Base-by-base conservation (phyloP, 2,329 filamentous ascomycete species). In the Blastomyces gilchristii region DNA sequence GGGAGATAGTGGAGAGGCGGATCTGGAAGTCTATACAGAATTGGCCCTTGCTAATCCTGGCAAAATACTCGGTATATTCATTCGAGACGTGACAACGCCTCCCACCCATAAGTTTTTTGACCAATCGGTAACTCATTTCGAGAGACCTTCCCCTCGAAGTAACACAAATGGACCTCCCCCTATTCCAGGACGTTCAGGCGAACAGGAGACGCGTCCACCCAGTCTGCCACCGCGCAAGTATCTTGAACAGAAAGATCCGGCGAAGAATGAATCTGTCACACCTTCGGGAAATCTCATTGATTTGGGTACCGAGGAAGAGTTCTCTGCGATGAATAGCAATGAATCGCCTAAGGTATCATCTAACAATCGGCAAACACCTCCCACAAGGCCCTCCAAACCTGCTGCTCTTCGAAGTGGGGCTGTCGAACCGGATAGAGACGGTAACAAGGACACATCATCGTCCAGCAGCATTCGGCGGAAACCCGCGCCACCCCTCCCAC, bases 1-100 rank as follows among this genome's bases (percentile, higher is more conserved):
- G 11, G 94, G 94, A 9, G 94, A 99, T 73, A 97, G 92, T 69
- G 94, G 95, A 47, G 94, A 99, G 76, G 94, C 93, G 8, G 95
- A 99, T 75, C 80, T 99, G 2, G 95, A 99, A 74, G 91, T 97
- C 0, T 99, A 99, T 71, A 97, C 92, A 0, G 94, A 99, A 66
- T 83, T 96, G n/a, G 92, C 88, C 0, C 71, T 93, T 43, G 85
- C 89, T 2, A 87, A 97, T 69, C 93, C 92, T 0, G 89, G 89
- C 0, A 85, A 90, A 37, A 86, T 99, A 1, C 79, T 91, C 39
- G 94, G 87, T 0, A 85, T 99, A 7, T 97, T 97, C 74, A 97
- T 99, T 67, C 85, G 95, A 62, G 94, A 99, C 74, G 90, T 99
- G 28, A 99, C 94, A 0, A 96, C 91, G 0, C 83, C 88, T 0